Conservation (phyloP, 495 filamentous ascomycete species). For the Neurospora terricola region DNA sequence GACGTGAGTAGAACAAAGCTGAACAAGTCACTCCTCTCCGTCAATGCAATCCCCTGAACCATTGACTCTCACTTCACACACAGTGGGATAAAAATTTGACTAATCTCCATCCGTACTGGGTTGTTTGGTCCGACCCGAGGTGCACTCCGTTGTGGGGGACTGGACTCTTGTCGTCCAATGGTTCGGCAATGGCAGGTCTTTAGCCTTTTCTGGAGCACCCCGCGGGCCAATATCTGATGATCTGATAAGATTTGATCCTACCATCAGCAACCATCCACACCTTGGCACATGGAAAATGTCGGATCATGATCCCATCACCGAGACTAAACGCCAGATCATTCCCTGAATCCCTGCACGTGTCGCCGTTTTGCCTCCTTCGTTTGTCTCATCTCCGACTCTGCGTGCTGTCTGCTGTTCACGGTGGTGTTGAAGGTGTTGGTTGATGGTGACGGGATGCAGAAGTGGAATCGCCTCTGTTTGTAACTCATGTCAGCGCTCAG, state of each 20-base stretch:
- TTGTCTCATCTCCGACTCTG: not conserved
- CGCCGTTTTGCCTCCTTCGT: not conserved
- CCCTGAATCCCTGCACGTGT: not conserved
- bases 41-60: not conserved
- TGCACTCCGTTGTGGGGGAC: constrained; percentile 8
- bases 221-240: constrained; percentile 31
- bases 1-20: not conserved
- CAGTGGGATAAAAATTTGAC: not conserved
- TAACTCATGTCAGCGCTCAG: not conserved
- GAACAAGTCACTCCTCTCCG: not conserved
- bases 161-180: not conserved
- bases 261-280: not conserved
- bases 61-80: not conserved
- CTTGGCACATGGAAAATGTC: constrained; percentile 19
- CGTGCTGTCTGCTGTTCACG: not conserved
- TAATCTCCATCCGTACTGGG: not conserved
- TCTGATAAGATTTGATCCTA: constrained; percentile 36
- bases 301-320: not conserved
- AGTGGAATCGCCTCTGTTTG: not conserved
- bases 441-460: not conserved
- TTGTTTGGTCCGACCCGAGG: not conserved
- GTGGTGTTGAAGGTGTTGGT: not conserved
- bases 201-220: not conserved
- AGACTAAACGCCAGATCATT: not conserved
- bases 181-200: constrained; percentile 1